Conservation (phyloP, 148 eudicot species). For the Salicornia ramosissima region DNA sequence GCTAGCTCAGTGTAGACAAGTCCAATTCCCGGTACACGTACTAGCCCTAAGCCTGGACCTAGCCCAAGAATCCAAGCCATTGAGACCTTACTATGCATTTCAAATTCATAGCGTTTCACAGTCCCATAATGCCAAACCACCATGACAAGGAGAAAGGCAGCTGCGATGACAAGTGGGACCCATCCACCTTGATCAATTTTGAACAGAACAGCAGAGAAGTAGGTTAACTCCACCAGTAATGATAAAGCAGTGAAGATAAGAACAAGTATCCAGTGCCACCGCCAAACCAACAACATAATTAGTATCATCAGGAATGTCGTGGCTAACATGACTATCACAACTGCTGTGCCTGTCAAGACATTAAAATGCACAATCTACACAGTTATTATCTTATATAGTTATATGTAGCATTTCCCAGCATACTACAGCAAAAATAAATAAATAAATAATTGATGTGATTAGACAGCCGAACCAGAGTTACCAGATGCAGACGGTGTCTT, state of each 20-base stretch:
- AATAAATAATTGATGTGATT: not conserved
- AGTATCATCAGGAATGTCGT: slow-evolving; percentile 90
- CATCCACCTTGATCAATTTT: slow-evolving; percentile 96
- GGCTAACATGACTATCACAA: slow-evolving; percentile 87
- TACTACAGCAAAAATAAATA: not conserved
- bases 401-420: not conserved
- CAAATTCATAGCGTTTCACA: slow-evolving; percentile 78
- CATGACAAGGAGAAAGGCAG: slow-evolving; percentile 77
- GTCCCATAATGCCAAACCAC: slow-evolving; percentile 94
- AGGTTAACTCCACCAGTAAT: slow-evolving; percentile 69
- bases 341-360: slow-evolving; percentile 82
- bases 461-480: not conserved
- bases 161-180: slow-evolving; percentile 95
- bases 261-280: slow-evolving; percentile 79
- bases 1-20: slow-evolving; percentile 97
- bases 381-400: not conserved
- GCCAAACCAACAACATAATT: slow-evolving; percentile 82
- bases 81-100: slow-evolving; percentile 93
- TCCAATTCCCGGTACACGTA: slow-evolving; percentile 92
- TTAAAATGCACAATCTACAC: not conserved
- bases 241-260: slow-evolving; percentile 72
- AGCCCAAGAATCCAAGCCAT: slow-evolving; percentile 95
- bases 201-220: slow-evolving; percentile 91
- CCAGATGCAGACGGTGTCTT: not conserved
- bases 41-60: slow-evolving; percentile 91